Conservation (phyloP, 2,329 filamentous ascomycete genomes). For the Tolypocladium guangdongense region DNA sequence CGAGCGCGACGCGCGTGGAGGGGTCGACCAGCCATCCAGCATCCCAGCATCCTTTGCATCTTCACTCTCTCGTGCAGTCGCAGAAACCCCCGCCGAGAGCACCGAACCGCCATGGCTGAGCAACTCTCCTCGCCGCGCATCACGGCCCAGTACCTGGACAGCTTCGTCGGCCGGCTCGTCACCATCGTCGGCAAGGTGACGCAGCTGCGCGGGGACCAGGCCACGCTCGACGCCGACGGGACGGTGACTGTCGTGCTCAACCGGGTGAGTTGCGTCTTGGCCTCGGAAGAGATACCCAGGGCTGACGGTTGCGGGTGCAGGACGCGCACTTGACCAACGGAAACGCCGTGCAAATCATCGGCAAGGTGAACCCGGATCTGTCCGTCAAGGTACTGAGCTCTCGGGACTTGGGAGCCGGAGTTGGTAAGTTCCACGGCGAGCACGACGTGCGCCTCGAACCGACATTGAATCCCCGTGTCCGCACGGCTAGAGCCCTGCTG, state of each 20-base stretch:
- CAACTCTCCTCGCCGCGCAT: constrained; percentile 67
- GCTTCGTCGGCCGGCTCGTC: constrained; percentile 64
- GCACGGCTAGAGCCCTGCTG: too few species aligned
- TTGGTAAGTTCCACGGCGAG: constrained; percentile 48
- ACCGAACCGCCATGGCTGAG: constrained; percentile 45
- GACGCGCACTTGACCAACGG: constrained; percentile 59
- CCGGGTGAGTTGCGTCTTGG: constrained; percentile 37
- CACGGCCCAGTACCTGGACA: constrained; percentile 66
- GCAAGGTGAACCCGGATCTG: constrained; percentile 66
- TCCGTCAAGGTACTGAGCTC: constrained; percentile 59
- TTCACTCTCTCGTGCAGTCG: background rate
- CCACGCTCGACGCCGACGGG: constrained; percentile 71
- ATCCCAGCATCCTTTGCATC: background rate
- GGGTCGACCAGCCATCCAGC: background rate
- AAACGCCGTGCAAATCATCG: constrained; percentile 66
- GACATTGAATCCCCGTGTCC: too few species aligned
- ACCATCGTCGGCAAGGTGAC: constrained; percentile 79
- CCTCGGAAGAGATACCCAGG: background rate
- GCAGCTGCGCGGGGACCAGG: constrained; percentile 70
- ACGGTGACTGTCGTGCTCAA: constrained; percentile 65
- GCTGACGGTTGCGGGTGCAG: constrained; percentile 26
- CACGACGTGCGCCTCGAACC: too few species aligned
- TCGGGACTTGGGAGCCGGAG: constrained; percentile 54
- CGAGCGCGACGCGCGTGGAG: background rate
- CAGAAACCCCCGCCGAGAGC: background rate